Base-by-base conservation (phyloP, 164 flowering plant genomes). In the Liquidambar formosana region DNA sequence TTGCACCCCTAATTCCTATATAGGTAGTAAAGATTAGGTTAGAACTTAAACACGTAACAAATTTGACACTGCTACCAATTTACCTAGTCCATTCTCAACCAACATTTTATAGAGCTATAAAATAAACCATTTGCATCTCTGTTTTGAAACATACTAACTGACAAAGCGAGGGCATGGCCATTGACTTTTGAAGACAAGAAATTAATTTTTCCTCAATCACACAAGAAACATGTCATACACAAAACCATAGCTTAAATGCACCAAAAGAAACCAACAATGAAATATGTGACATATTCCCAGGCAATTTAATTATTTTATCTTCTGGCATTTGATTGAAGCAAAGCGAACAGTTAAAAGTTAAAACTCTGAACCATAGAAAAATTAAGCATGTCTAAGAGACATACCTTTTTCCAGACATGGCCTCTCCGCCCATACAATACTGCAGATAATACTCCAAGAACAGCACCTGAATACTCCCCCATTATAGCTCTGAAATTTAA, bases 381-480 rank as follows among this genome's bases (percentile, higher is more conserved):
- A 10, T 51, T 2, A 0, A 61, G 41, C 56, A 48, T 64, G 47
- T 63, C 27, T 13, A 41, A 26, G 19, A 54, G 43, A 43, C 45
- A 2, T 72, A 92, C 98, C 96, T 95, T 95, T 77, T 89, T 95
- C 97, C 94, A 93, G 3, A 89, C 61, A 73, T 80, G 78, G 61
- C 85, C 88, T 71, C 76, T 84, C 58, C 89, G 73, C 15, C 99
- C 96, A 85, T 89, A 90, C 38, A 95, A 73, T 33, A 84, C 86
- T 45, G 85, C 97, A 65, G 99, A 93, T 54, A 95, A 68, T 48
- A 95, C 98, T 77, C 99, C 99, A 76, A 95, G 99, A 68, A 91
- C 86, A 70, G 99, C 98, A 79, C 99, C 99, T 57, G 98, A 88
- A 80, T 95, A 95, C 84, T 95, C 98, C 12, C 86, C 92, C 86